phyloP scores from a whole-genome alignment of 179 eudicot species.

The Amaranthus tricolor region DNA sequence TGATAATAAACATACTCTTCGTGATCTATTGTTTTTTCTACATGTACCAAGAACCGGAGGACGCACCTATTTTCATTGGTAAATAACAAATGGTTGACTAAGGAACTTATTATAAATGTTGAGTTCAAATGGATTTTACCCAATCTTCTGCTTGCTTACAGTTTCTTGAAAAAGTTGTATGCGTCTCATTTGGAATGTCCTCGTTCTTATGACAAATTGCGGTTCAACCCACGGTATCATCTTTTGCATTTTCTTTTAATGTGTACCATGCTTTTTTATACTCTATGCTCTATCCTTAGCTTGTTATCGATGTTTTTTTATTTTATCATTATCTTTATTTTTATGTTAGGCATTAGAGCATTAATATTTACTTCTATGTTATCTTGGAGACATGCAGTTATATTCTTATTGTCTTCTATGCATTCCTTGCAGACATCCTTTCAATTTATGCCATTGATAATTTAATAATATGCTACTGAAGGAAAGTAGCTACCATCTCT shows the following conservation, averaged over 20 bases:
- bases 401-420: not conserved
- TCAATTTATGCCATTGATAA: not conserved
- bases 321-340: not conserved
- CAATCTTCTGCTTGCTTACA: constrained; percentile 31
- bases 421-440: not conserved
- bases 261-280: not conserved
- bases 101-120: not conserved
- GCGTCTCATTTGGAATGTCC: constrained; percentile 73
- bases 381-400: not conserved
- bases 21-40: constrained; percentile 75
- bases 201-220: constrained; percentile 90
- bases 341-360: too few relatives aligned
- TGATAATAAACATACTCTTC: constrained; percentile 61
- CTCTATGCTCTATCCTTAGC: not conserved
- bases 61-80: constrained; percentile 87
- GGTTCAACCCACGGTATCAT: constrained; percentile 76
- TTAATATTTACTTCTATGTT: too few relatives aligned
- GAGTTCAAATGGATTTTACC: not conserved
- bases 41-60: constrained; percentile 98
- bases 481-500: not conserved
- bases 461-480: not conserved
- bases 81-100: constrained; percentile 2
- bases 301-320: not conserved
- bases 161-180: constrained; percentile 84
- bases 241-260: constrained; percentile 3